phyloP scores from a whole-genome alignment of 2,329 filamentous ascomycete genomes.

The Trichoderma polysporum region DNA sequence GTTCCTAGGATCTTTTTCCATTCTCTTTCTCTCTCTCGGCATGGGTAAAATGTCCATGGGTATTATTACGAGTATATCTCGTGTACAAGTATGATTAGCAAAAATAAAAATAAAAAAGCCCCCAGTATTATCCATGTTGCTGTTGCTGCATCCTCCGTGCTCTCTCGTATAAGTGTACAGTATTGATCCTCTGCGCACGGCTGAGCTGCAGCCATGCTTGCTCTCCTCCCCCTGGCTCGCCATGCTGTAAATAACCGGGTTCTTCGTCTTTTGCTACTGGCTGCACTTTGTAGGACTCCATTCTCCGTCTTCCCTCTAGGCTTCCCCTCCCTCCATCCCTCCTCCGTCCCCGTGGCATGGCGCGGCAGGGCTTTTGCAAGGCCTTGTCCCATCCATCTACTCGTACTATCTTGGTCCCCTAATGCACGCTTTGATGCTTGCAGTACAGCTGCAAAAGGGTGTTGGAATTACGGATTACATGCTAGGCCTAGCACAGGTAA shows the following conservation, averaged over 20 bases:
- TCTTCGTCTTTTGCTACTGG: neutral
- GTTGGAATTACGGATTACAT: neutral
- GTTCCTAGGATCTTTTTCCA: neutral
- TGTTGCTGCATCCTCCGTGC: too few relatives aligned
- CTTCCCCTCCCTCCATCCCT: neutral
- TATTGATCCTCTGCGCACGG: neutral
- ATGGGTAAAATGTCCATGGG: too few relatives aligned
- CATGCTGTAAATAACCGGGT: neutral
- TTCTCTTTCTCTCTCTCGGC: neutral
- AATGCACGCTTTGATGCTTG: too few relatives aligned
- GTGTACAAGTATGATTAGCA: neutral
- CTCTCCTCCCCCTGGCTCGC: neutral
- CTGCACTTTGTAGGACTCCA: too few relatives aligned
- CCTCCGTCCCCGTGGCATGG: neutral
- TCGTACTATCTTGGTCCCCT: too few relatives aligned
- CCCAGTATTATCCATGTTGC: too few relatives aligned
- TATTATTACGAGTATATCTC: too few relatives aligned
- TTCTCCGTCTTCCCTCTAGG: neutral
- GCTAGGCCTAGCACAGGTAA: too few relatives aligned
- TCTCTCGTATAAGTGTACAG: too few relatives aligned
- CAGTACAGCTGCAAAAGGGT: neutral
- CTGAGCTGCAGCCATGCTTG: neutral
- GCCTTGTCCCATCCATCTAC: too few relatives aligned
- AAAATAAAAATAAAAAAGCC: too few relatives aligned
- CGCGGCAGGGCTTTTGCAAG: neutral